phyloP scores from a whole-genome alignment of 2,329 filamentous ascomycete genomes.

The Fusarium neocosmosporiellum region DNA sequence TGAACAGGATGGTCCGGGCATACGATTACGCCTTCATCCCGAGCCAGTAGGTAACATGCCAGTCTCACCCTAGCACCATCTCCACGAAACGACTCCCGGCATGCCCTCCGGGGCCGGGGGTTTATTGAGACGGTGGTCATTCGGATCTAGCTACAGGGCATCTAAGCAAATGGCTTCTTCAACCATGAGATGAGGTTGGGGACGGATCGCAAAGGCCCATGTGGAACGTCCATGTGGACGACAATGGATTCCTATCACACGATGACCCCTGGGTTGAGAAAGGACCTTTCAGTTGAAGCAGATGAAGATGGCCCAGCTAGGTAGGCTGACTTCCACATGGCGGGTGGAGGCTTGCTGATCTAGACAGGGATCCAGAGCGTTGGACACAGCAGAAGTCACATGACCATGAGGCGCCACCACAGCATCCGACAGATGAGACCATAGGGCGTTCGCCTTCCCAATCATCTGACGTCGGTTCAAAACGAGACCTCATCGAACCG shows the following conservation, averaged over 20 bases:
- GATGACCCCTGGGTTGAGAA: constrained; percentile 17
- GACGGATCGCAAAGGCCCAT: constrained; percentile 22
- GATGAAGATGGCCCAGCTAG: constrained; percentile 5
- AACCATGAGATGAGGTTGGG: constrained; percentile 11
- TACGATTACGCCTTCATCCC: constrained; percentile 27
- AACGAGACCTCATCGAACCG: constrained; percentile 6
- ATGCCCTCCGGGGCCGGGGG: constrained; percentile 30
- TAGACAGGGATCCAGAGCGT: constrained; percentile 10
- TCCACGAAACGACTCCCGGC: constrained; percentile 31
- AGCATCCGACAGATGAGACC: constrained; percentile 21
- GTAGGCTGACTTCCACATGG: constrained; percentile 26
- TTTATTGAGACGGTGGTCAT: constrained; percentile 13
- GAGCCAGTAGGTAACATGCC: constrained; percentile 19
- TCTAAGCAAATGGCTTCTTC: constrained; percentile 7
- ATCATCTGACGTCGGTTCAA: constrained; percentile 15
- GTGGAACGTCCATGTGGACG: constrained; percentile 8
- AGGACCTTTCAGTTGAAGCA: constrained; percentile 9
- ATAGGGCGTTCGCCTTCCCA: constrained; percentile 6
- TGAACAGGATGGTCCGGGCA: constrained; percentile 27
- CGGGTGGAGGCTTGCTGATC: constrained; percentile 25
- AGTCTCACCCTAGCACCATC: constrained; percentile 16
- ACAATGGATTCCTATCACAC: constrained; percentile 12
- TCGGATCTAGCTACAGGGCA: constrained; percentile 25
- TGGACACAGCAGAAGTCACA: constrained; percentile 31
- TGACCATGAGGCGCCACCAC: constrained; percentile 21